Percentiles rank a stretch among this genome's conserved stretches.
These are phyloP conservation scores for Fonsecaea multimorphosa DNA, from an alignment of 2,329 filamentous ascomycete genomes.

Conservation along the genomic window DNA sequence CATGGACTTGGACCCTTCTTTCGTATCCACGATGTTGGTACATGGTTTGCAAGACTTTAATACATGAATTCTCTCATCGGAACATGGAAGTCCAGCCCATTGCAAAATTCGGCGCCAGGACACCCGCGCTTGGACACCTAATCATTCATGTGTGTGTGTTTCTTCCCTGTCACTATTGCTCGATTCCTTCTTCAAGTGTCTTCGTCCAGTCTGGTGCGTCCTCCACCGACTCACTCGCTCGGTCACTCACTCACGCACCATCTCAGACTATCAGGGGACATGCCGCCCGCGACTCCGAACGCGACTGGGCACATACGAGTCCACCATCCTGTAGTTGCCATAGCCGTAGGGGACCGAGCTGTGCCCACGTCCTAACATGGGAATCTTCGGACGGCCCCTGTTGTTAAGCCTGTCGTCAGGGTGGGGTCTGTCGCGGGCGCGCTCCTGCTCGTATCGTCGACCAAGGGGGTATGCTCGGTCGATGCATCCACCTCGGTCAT, in stretches of 20 bases:
- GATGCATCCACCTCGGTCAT: neutral
- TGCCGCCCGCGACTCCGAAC: neutral
- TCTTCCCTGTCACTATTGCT: neutral
- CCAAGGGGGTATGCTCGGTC: neutral
- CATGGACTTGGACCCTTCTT: neutral
- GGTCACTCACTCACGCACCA: neutral
- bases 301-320: conserved; percentile 20
- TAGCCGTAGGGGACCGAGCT: conserved; percentile 33
- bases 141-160: no score
- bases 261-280: no score
- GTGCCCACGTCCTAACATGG: neutral
- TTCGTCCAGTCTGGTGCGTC: neutral
- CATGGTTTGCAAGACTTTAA: no score
- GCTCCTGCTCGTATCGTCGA: no score
- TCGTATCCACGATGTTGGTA: neutral
- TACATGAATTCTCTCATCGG: neutral
- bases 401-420: neutral
- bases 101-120: neutral
- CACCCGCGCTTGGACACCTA: neutral
- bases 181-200: neutral
- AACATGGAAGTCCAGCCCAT: neutral
- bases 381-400: neutral
- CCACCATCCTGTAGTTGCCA: conserved; percentile 10
- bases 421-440: neutral
- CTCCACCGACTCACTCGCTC: neutral